phyloP scores from a whole-genome alignment of 345 rosid genomes.

The Passiflora organensis region DNA sequence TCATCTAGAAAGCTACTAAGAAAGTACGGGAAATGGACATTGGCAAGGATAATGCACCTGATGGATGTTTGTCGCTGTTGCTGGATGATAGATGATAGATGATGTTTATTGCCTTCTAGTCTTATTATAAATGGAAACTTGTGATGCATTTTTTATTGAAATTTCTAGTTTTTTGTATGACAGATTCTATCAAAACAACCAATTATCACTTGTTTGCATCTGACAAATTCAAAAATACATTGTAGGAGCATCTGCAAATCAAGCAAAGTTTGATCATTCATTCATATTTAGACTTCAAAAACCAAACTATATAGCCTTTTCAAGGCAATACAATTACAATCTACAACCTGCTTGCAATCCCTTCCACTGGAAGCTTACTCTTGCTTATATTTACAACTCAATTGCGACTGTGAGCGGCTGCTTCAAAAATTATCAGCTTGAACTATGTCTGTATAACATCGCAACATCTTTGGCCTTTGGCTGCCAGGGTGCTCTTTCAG shows the following conservation, averaged over 20 bases:
- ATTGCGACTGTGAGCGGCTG: constrained; percentile 25
- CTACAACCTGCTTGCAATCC: constrained; percentile 13
- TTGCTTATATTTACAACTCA: constrained; percentile 23
- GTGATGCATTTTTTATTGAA: too few relatives aligned
- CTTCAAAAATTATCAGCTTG: constrained; percentile 40
- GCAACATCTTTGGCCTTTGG: constrained; percentile 17
- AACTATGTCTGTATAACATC: constrained; percentile 18
- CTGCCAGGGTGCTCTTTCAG: neutral
- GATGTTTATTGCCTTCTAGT: too few relatives aligned
- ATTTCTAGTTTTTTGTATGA: too few relatives aligned
- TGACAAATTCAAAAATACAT: neutral
- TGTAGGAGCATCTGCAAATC: constrained; percentile 18
- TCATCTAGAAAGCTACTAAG: neutral
- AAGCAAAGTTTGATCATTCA: constrained; percentile 9
- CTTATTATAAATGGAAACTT: too few relatives aligned
- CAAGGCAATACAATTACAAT: constrained; percentile 5
- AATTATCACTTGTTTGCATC: neutral
- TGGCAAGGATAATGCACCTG: neutral
- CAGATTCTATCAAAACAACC: neutral
- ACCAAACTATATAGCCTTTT: neutral
- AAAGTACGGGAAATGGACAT: neutral
- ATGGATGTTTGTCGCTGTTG: too few relatives aligned
- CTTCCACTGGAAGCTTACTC: constrained; percentile 13
- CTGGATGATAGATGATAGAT: too few relatives aligned
- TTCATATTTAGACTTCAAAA: constrained; percentile 9